Conservation (phyloP, 352 stramenopile species). For the Thraustochytrium sp. region DNA sequence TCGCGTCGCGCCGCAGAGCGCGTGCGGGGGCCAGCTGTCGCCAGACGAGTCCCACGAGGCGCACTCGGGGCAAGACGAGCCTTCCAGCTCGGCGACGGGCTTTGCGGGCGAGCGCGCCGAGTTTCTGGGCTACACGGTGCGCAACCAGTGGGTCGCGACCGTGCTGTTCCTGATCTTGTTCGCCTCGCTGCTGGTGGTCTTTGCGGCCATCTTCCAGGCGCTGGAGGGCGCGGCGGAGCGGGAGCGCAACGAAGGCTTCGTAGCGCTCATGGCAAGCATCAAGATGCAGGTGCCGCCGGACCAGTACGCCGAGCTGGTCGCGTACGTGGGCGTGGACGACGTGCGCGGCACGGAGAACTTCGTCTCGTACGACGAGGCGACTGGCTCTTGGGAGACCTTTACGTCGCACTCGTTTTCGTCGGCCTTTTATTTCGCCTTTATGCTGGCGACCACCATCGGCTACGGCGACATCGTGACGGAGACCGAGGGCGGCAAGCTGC, state of each 20-base stretch:
- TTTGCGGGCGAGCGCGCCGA: background rate
- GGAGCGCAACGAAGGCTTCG: background rate
- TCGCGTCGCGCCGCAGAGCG: too few relatives aligned
- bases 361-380: background rate
- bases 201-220: background rate
- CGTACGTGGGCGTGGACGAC: background rate
- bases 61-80: background rate
- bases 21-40: background rate
- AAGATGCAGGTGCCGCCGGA: background rate
- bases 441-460: background rate
- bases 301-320: background rate
- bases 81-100: background rate
- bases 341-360: background rate
- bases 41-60: background rate
- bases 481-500: background rate
- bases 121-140: background rate
- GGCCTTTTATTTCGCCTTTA: background rate
- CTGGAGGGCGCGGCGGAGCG: background rate
- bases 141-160: background rate
- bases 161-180: background rate
- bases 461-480: background rate
- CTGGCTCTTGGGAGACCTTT: background rate
- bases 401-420: background rate
- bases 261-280: background rate
- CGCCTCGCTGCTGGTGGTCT: background rate